Percentiles rank a stretch among this genome's conserved stretches.
Evolutionary conservation across 2,329 filamentous ascomycete genomes (phyloP).

Genomic region (Botrytis tulipae): DNA sequence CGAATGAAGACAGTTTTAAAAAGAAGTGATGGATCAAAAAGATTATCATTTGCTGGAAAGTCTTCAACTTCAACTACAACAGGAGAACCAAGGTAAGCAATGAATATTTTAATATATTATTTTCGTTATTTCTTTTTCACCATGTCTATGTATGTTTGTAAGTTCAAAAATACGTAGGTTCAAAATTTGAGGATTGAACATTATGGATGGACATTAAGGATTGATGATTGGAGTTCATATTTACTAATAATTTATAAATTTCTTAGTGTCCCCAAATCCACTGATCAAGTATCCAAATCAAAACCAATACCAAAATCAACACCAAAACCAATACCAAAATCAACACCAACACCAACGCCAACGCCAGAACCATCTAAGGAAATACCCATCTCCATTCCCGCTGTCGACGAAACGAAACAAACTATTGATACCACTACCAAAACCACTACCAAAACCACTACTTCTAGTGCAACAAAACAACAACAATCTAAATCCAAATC

Average conservation of each 20-base stretch:
- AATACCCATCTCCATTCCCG: constrained; percentile 10
- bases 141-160: background rate
- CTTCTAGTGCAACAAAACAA: constrained; percentile 12
- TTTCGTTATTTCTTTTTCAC: background rate
- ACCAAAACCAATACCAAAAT: background rate
- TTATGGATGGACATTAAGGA: background rate
- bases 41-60: constrained; percentile 29
- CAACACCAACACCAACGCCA: background rate
- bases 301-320: background rate
- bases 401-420: constrained; percentile 10
- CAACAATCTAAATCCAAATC: background rate
- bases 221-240: background rate
- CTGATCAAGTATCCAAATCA: background rate
- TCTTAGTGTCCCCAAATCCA: background rate
- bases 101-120: background rate
- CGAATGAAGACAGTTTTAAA: constrained; percentile 37
- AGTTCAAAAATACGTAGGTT: background rate
- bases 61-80: background rate
- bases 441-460: background rate
- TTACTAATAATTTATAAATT: background rate
- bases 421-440: background rate
- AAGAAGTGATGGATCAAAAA: constrained; percentile 33
- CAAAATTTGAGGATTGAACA: background rate
- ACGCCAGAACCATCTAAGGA: constrained; percentile 9
- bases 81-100: constrained; percentile 30